phyloP scores from a whole-genome alignment of 257 asterid genomes.

The Ligustrum vulgare region DNA sequence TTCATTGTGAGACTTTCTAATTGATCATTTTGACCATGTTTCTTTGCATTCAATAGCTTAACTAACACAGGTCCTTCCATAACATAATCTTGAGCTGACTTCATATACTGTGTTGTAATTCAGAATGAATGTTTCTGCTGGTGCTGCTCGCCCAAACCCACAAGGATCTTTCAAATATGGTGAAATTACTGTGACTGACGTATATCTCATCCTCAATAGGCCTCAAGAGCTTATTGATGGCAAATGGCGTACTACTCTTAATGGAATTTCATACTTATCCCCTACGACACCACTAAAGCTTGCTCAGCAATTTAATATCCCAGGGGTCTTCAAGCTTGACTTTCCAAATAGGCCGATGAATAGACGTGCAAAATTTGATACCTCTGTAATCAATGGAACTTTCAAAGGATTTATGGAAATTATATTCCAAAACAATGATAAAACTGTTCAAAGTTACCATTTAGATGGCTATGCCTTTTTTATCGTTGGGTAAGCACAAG shows the following conservation, averaged over 20 bases:
- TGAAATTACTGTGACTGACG: constrained; percentile 82
- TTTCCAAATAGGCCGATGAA: constrained; percentile 79
- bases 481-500: constrained; percentile 80
- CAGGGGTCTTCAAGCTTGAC: constrained; percentile 85
- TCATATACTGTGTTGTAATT: constrained; percentile 17
- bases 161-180: constrained; percentile 95
- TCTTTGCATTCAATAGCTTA: background rate
- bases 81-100: constrained; percentile 23
- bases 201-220: constrained; percentile 70
- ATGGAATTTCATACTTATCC: constrained; percentile 75
- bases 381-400: constrained; percentile 79
- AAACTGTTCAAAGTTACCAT: constrained; percentile 80
- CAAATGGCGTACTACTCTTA: constrained; percentile 75
- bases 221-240: constrained; percentile 79
- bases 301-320: constrained; percentile 73
- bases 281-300: constrained; percentile 84
- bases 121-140: constrained; percentile 86
- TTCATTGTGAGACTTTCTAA: constrained; percentile 13
- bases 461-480: constrained; percentile 89
- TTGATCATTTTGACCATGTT: constrained; percentile 5
- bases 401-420: constrained; percentile 89
- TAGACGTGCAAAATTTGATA: constrained; percentile 75
- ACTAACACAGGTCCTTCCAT: background rate
- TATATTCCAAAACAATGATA: constrained; percentile 86
- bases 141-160: constrained; percentile 97